Base-by-base conservation (phyloP, 345 rosid genomes). In the Salix purpurea region DNA sequence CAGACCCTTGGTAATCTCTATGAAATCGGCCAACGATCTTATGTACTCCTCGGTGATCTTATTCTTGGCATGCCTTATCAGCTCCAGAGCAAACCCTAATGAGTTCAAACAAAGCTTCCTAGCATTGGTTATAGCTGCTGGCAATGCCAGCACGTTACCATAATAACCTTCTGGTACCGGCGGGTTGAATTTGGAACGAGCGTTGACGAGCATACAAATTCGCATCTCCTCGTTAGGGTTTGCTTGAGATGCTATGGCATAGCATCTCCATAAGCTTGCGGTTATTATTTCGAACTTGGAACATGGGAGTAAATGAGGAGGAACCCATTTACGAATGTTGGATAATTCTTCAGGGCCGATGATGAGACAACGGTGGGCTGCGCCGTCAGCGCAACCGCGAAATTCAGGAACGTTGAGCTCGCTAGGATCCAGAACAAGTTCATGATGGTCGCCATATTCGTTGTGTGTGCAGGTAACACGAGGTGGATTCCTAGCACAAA, bases 121-220 rank as follows among this genome's bases (percentile, higher is more conserved):
- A 0, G 77, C 86, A 0, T 71, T 82, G 10, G 87, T 46, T n/a
- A 80, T 69, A n/a, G 87, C 83, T 0, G 74, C 79, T 0, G 87
- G 78, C 13, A 66, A 77, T 21, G 78, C 81, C 23, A 81, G 70
- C n/a, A 76, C 85, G 69, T 86, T 87, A 4, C 91, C 90, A 36
- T 87, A 85, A 36, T 84, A 89, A 7, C 88, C 89, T 0, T 12
- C 18, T 0, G 69, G 67, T 21, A 78, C 14, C 0, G 50, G 71
- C 60, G 71, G 70, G 44, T 39, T 26, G n/a, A 56, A 30, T 24
- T 8, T 34, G 15, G 44, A 12, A 1, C 80, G 74, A 2, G 65
- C 65, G 24, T 72, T 78, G 18, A 65, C 65, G 1, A 36, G 64
- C 42, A 56, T 40, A 67, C 21, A 46, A 24, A 81, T 6, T 8